phyloP scores from a whole-genome alignment of 441 rosid genomes.

The Eruca vesicaria region DNA sequence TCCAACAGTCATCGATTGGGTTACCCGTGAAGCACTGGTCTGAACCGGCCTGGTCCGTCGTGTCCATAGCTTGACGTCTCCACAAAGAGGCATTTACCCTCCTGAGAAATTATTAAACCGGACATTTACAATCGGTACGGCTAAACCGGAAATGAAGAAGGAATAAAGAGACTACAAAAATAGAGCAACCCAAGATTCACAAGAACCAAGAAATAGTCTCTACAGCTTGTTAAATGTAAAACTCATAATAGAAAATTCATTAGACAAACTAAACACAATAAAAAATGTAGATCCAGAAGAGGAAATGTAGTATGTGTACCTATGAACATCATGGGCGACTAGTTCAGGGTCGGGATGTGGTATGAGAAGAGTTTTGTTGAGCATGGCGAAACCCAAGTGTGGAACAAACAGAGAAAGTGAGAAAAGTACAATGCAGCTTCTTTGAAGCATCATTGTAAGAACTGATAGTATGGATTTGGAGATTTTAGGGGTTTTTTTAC shows the following conservation, averaged over 20 bases:
- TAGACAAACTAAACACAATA: background rate
- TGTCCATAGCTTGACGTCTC: conserved; percentile 61
- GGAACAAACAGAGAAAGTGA: conserved; percentile 43
- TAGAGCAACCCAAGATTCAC: background rate
- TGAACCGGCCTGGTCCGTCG: conserved; percentile 42
- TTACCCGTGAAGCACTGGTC: conserved; percentile 68
- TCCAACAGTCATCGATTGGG: conserved; percentile 97
- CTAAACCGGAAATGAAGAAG: background rate
- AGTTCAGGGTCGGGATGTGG: conserved; percentile 76
- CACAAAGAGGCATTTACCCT: conserved; percentile 74
- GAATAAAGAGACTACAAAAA: background rate
- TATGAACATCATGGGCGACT: conserved; percentile 73
- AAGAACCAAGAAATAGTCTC: background rate
- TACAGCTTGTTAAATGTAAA: background rate
- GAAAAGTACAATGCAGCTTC: conserved; percentile 58
- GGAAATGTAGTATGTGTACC: conserved; percentile 38
- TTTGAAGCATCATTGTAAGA: conserved; percentile 38
- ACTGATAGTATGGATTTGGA: background rate
- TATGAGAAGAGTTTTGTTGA: conserved; percentile 55
- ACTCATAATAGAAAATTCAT: background rate
- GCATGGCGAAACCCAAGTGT: conserved; percentile 40
- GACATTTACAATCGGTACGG: background rate
- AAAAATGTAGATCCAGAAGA: conserved; percentile 15
- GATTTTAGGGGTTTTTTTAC: conserved; percentile 2
- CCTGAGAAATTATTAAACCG: conserved; percentile 39